Base-by-base conservation (phyloP, 2,329 filamentous ascomycete genomes). In the Penicillium sp. region DNA sequence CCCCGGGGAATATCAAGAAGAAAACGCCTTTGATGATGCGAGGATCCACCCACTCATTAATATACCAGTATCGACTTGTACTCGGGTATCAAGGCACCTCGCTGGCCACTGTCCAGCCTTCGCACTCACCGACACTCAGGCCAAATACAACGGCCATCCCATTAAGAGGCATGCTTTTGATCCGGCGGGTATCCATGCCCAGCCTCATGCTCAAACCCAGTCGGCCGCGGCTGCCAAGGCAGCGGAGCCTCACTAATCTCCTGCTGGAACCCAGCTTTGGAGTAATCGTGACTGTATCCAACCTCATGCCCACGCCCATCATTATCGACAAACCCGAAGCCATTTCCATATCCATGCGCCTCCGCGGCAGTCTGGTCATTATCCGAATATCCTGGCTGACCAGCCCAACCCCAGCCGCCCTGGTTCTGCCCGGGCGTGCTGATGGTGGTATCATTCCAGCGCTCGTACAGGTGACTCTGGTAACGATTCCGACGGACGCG, bases 391-490 rank as follows among this genome's bases (percentile, higher is more conserved):
- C 20, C 39, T 2, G 20, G 20, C 4, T 56, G 57, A 1, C 53
- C 48, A n/a, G 48, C 27, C 16, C 53, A 56, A 16, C 46, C 61
- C 65, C 67, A 70, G 25, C 57, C 56, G 16, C 61, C 62, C 22
- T 63, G 60, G 25, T 56, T 58, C 11, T 45, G 53, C 10, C 42
- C 43, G 16, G 68, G 64, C 2, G 67, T 63, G 45, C 57, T 65
- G 40, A 65, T 66, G n/a, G 63, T 57, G 10, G 67, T 64, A 45
- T 69, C 66, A 18, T 69, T 65, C 69, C 70, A 74, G 31, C 64
- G 64, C 6, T 66, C 66, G 45, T 70, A 69, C 13, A 72, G 53
- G 27, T 69, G 61, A 18, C 53, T 50, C 0, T 63, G 57, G 18
- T 61, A 59, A n/a, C 66, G 64, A 39, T 58, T 46, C 18, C 64